Evolutionary conservation across 345 rosid genomes (phyloP).

Genomic region (Salix brachista): DNA sequence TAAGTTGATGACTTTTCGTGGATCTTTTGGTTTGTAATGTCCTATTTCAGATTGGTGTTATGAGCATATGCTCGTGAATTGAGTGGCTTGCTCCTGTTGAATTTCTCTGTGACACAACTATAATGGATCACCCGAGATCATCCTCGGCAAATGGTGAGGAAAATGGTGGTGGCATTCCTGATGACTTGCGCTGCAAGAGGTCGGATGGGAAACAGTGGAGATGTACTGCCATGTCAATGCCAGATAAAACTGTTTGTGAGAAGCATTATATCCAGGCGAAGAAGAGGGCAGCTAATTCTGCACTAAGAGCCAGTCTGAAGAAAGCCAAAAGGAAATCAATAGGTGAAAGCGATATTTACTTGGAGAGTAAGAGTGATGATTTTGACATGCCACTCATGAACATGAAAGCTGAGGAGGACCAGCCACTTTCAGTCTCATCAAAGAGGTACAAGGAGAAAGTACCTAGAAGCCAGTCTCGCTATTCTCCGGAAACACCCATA

Average conservation of each 20-base stretch:
- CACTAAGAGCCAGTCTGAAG: slow-evolving; percentile 75
- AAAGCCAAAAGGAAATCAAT: slow-evolving; percentile 60
- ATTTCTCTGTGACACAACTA: not conserved
- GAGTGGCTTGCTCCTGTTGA: not conserved
- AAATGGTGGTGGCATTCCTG: slow-evolving; percentile 68
- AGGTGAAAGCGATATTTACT: slow-evolving; percentile 53
- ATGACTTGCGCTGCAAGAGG: slow-evolving; percentile 94
- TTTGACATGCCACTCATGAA: slow-evolving; percentile 45
- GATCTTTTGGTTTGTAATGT: not conserved
- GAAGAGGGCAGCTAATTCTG: slow-evolving; percentile 91
- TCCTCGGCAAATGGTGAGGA: slow-evolving; percentile 60
- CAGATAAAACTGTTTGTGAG: slow-evolving; percentile 95
- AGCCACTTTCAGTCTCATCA: slow-evolving; percentile 33
- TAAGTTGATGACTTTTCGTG: not conserved
- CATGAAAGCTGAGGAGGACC: slow-evolving; percentile 41
- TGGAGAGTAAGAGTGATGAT: slow-evolving; percentile 73
- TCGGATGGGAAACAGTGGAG: slow-evolving; percentile 99
- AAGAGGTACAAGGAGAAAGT: slow-evolving; percentile 50
- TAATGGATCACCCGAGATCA: slow-evolving; percentile 54
- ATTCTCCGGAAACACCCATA: slow-evolving; percentile 52
- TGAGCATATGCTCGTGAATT: not conserved
- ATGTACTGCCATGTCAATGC: slow-evolving; percentile 98
- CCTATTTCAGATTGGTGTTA: slow-evolving; percentile 1
- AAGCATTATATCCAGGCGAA: slow-evolving; percentile 95
- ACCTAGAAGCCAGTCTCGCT: slow-evolving; percentile 34